Base-by-base conservation (phyloP, 768 basidiomycete species). In the Lyophyllum decastes region DNA sequence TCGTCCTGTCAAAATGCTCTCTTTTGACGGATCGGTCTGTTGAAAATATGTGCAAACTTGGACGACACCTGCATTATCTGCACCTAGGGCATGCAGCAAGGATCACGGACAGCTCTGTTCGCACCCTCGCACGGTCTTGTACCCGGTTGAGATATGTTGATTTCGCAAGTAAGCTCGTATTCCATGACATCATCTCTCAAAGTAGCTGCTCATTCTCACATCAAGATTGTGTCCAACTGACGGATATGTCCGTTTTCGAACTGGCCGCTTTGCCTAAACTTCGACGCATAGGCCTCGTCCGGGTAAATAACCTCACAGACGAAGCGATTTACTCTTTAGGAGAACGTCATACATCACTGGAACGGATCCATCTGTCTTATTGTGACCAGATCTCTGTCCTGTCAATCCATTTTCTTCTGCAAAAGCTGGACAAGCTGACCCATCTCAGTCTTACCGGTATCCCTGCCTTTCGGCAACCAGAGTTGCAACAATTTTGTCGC, bases 381-480 rank as follows among this genome's bases (percentile, higher is more conserved):
- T 99, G 97, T 72, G 94, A 97, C 70, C 92, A 95, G 67, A 90
- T 99, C 55, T 87, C 91, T 6, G 92, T 98, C 64, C 83, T 88
- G 76, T 95, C 95, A 17, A 85, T 98, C 49, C 90, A 95, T 66
- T 93, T 89, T 71, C 82, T 99, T 45, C 82, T 99, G 43, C 87
- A 90, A 68, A 88, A 89, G 66, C 81, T 98, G n/a, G 86, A 87
- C 67, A 91, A 92, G 64, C 78, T 99, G 27, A 97, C 94, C 0
- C 97, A 99, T 76, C 81, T 99, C 47, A 96, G 94, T 72, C 74
- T 99, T 60, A 98, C 97, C n/a, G 97, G 95, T n/a, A 90, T 99
- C 30, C 88, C 88, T 9, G 86, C 94, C 6, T 98, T 99, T 77
- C 85, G 89, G 50, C 83, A 90, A 64, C 78, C 82, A 27, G 94